These are phyloP conservation scores for Pleodorina starrii DNA, from an alignment of 139 green algal genomes.

Conservation along the genomic window DNA sequence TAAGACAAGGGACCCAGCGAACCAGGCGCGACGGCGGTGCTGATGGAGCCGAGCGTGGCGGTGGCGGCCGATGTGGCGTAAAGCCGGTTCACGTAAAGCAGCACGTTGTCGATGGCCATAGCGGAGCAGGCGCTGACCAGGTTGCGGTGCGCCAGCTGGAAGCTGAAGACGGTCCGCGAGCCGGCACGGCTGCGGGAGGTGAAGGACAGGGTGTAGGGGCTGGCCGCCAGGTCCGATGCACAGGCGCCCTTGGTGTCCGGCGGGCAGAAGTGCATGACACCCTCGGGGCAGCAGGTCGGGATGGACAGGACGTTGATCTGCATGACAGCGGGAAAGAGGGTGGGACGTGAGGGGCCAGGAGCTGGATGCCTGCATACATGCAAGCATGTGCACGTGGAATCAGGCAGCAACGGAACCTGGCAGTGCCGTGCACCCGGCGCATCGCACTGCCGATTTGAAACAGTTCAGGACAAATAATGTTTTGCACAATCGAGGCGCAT, in stretches of 20 bases:
- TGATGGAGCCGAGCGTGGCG: slow-evolving; percentile 7
- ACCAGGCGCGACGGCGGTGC: neutral
- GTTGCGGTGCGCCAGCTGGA: slow-evolving; percentile 19
- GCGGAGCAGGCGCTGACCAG: neutral
- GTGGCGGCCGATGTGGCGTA: neutral
- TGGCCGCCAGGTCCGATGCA: slow-evolving; percentile 31
- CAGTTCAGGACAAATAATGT: too few relatives aligned
- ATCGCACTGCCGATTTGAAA: too few relatives aligned
- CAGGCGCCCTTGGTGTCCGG: slow-evolving; percentile 1
- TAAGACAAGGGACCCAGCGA: neutral
- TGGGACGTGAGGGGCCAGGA: too few relatives aligned
- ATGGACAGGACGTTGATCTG: slow-evolving; percentile 27
- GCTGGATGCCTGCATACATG: too few relatives aligned
- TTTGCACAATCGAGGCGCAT: too few relatives aligned
- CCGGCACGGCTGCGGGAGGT: neutral
- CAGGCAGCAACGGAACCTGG: too few relatives aligned
- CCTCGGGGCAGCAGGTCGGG: slow-evolving; percentile 61
- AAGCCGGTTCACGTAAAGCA: slow-evolving; percentile 23
- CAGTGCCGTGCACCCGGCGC: too few relatives aligned
- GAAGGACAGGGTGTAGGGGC: slow-evolving; percentile 50
- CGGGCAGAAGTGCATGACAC: slow-evolving; percentile 49
- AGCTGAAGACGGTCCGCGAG: slow-evolving; percentile 8
- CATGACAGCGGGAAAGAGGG: too few relatives aligned
- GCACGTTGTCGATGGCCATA: slow-evolving; percentile 47
- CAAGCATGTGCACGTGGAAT: too few relatives aligned